Percentiles rank a stretch among this genome's conserved stretches.
These are phyloP conservation scores for Fusarium sp. DNA, from an alignment of 2,329 filamentous ascomycete species.

Conservation along the genomic window DNA sequence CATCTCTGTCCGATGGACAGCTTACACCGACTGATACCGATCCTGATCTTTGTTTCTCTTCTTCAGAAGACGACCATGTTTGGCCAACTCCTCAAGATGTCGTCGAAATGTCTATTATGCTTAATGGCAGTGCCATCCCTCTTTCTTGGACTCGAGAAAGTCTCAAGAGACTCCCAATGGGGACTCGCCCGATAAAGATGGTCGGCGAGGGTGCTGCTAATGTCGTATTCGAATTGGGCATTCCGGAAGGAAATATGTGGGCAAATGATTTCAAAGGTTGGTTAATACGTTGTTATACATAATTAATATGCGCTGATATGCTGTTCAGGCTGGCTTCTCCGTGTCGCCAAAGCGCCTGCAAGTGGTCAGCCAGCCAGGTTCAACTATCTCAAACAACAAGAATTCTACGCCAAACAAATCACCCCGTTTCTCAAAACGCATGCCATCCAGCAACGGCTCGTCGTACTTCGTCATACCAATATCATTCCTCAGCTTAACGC, in stretches of 20 bases:
- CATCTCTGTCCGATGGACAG: constrained; percentile 47
- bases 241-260: constrained; percentile 52
- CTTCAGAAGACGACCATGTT: constrained; percentile 40
- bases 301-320: constrained; percentile 27
- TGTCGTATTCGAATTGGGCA: constrained; percentile 74
- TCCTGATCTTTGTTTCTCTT: constrained; percentile 42
- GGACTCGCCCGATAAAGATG: constrained; percentile 55
- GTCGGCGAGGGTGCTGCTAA: constrained; percentile 82
- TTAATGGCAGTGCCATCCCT: constrained; percentile 42
- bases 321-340: constrained; percentile 52
- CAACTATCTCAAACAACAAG: constrained; percentile 55
- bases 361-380: constrained; percentile 50
- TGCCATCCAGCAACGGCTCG: constrained; percentile 55
- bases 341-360: constrained; percentile 55
- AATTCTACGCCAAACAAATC: constrained; percentile 53
- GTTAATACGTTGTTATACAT: constrained; percentile 21
- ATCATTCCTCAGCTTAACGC: constrained; percentile 63
- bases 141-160: constrained; percentile 43
- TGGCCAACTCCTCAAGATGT: constrained; percentile 48
- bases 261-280: constrained; percentile 53
- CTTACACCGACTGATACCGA: constrained; percentile 47
- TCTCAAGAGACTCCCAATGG: constrained; percentile 52
- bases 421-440: constrained; percentile 52
- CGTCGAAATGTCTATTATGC: constrained; percentile 47
- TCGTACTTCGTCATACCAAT: constrained; percentile 52